A percentile compares a stretch with the other conserved stretches of the same genome.
These are phyloP conservation scores for Paramyrothecium sp. DNA, from an alignment of 2,329 filamentous ascomycete genomes.

Conservation along the genomic window DNA sequence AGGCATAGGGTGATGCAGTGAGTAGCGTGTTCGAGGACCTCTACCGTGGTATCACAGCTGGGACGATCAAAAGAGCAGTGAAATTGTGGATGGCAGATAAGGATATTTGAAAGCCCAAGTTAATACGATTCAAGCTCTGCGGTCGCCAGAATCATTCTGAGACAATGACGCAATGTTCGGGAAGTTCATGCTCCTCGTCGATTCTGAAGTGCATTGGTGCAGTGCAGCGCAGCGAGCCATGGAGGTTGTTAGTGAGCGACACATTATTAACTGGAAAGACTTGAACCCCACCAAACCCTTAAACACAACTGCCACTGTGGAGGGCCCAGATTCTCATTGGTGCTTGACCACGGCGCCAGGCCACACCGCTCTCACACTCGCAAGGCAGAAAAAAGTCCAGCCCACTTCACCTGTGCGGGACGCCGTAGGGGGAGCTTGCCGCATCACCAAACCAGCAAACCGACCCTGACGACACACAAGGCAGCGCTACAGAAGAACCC, in stretches of 20 bases:
- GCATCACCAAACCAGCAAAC: conserved; percentile 25
- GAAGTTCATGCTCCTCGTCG: too few species aligned
- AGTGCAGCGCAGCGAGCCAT: too few species aligned
- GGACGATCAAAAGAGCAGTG: too few species aligned
- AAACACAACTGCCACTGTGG: neutral
- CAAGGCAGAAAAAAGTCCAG: conserved; percentile 31
- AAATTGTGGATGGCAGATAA: neutral
- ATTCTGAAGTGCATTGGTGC: too few species aligned
- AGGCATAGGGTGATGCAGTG: neutral
- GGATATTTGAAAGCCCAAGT: too few species aligned
- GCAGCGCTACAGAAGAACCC: conserved; percentile 9
- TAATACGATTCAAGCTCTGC: too few species aligned
- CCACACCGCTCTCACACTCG: conserved; percentile 28
- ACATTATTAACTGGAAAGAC: too few species aligned
- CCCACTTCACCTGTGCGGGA: conserved; percentile 25
- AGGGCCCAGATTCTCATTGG: conserved; percentile 9
- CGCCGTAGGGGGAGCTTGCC: conserved; percentile 25
- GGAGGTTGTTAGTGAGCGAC: too few species aligned
- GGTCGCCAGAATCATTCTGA: too few species aligned
- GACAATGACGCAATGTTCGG: too few species aligned
- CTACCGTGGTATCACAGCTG: too few species aligned
- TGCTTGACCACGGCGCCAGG: conserved; percentile 13
- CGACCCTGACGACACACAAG: conserved; percentile 19
- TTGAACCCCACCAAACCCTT: conserved; percentile 1
- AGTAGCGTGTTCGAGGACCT: neutral